Evolutionary conservation across 176 grass and related monocot species (phyloP), one percentile per base, ranked within the genome.

Genomic region (Phragmites australis): DNA sequence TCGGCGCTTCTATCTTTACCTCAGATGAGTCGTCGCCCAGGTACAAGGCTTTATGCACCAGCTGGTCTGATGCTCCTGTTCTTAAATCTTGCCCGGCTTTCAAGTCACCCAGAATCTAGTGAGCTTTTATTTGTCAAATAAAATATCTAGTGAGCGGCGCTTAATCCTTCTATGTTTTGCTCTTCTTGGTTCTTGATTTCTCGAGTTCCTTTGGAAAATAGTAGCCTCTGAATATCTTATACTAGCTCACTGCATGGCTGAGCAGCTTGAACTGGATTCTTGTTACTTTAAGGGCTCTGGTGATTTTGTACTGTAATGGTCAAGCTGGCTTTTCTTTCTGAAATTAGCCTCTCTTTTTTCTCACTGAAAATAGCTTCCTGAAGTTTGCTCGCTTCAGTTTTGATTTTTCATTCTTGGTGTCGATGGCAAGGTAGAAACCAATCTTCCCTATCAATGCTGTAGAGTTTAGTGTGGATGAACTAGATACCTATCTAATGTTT

Each of bases 11-110:
- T 2, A 5, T 37, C 34, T 37, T 41, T 42, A 23, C 34, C 37
- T 41, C 74, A 19, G 23, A 76, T 76, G 74, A 76, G 74, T 76
- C 41, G 74, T 5, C 37, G 39, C 25, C 41, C 29, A 77, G 74
- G 74, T 62, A 61, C 22, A 39, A 54, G 23, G 6, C 18, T 27
- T 75, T 19, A 58, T 39, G 16, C 16, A 45, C 8, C 25, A 61
- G 25, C 8, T 61, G 16, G 29, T 44, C 34, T 45, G 42, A 63
- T 63, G 25, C 41, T 32, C 42, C 17, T 59, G 23, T 59, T 60
- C 22, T 26, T 5, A 59, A 53, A 44, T 42, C 41, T 60, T 16
- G 10, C 39, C 2, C 6, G 6, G 25, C 18, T 77, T 62, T 15
- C 8, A n/a, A 30, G 47, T 9, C 14, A 37, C 48, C 47, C 4